Conservation (phyloP, 2,329 filamentous ascomycete species). For the Emmonsiellopsis sp. region DNA sequence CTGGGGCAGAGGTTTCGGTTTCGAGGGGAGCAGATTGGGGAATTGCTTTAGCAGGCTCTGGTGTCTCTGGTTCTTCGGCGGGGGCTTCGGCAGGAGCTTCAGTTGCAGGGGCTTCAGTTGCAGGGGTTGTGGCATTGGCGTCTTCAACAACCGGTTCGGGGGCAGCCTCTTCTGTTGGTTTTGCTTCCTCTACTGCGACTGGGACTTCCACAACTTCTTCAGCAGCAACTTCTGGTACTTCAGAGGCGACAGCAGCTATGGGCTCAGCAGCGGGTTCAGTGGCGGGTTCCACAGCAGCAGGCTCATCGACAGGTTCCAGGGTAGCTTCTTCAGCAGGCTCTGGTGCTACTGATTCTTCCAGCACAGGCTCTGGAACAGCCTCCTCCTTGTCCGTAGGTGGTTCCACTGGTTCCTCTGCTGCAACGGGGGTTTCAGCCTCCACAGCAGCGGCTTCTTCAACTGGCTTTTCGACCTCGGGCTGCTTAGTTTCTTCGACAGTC, state of each 20-base stretch:
- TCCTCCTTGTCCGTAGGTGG: neutral
- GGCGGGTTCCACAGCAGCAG: conserved; percentile 3
- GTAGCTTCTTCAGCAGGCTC: neutral
- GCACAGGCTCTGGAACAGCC: neutral
- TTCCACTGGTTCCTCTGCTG: neutral
- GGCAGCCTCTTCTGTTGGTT: neutral
- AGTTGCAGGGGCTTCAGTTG: neutral
- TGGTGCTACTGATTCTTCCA: neutral
- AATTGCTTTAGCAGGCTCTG: neutral
- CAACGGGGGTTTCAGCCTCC: neutral
- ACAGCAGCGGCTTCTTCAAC: neutral
- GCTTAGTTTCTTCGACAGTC: neutral
- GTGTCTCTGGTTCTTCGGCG: too few relatives aligned
- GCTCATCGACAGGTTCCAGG: neutral
- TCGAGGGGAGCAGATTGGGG: neutral
- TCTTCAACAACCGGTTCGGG: neutral
- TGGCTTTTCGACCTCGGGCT: neutral
- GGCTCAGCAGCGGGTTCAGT: neutral
- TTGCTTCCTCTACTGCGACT: neutral
- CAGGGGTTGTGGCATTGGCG: conserved; percentile 2
- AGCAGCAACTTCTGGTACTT: neutral
- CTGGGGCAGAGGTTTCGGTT: neutral
- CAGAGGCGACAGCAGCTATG: neutral
- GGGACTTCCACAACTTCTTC: too few relatives aligned
- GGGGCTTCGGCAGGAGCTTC: neutral